Percentiles rank a stretch among this genome's conserved stretches.
Evolutionary conservation across 345 rosid genomes (phyloP).

Genomic region (Populus euphratica): DNA sequence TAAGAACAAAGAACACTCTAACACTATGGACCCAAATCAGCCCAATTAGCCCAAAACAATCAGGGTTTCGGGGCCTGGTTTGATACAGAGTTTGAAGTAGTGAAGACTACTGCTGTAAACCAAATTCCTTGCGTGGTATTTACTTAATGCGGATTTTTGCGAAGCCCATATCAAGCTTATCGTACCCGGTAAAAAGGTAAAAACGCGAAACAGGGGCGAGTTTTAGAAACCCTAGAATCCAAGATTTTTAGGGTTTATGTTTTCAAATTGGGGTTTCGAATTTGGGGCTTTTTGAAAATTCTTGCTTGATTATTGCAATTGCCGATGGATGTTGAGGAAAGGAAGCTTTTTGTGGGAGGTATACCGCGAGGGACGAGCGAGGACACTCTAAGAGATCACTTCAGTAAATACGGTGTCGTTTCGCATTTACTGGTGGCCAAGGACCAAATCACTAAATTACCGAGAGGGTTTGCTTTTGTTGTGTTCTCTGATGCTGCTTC

Average conservation of each 20-base stretch:
- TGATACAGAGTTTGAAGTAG: not conserved
- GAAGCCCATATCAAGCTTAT: slow-evolving; percentile 1
- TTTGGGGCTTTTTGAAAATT: slow-evolving; percentile 14
- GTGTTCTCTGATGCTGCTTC: slow-evolving; percentile 46
- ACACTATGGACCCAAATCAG: too few species aligned
- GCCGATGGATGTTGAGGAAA: slow-evolving; percentile 46
- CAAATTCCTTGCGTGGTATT: not conserved
- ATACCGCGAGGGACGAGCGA: slow-evolving; percentile 59
- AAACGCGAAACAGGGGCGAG: not conserved
- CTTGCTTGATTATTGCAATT: not conserved
- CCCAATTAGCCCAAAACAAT: too few species aligned
- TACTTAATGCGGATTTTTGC: not conserved
- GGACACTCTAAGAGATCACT: slow-evolving; percentile 48
- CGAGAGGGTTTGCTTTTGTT: slow-evolving; percentile 78
- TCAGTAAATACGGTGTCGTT: slow-evolving; percentile 65
- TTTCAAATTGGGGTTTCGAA: slow-evolving; percentile 7
- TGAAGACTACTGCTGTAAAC: not conserved
- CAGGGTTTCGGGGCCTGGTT: not conserved
- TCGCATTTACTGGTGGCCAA: slow-evolving; percentile 45
- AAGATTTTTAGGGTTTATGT: slow-evolving; percentile 25
- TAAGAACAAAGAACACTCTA: too few species aligned
- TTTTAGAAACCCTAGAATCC: slow-evolving; percentile 10
- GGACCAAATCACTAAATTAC: slow-evolving; percentile 37
- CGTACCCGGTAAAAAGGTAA: not conserved
- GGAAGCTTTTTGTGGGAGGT: slow-evolving; percentile 72